Evolutionary conservation across 1,139 yeast species (phyloP), one percentile per base, ranked within the genome.

Genomic region (Kodamaea plutei): DNA sequence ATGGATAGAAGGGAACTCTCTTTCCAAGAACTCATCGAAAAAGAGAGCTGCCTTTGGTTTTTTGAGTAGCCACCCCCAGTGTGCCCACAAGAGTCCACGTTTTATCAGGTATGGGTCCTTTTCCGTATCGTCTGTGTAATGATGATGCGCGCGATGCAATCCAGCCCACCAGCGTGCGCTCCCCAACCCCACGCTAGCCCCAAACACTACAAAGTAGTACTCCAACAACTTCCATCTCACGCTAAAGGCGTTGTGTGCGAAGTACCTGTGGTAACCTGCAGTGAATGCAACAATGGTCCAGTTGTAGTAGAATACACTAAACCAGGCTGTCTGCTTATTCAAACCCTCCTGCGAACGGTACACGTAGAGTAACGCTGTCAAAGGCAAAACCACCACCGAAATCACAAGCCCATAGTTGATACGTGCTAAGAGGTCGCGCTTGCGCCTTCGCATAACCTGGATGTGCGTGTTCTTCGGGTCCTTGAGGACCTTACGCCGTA

Each of bases 111-210:
- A 80, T 0, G 89, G 88, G 48, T 81, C 88, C 27, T 65, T 60
- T 35, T 79, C 84, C 0, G 83, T 75, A 41, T 79, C 84, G 41
- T 67, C 83, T 46, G 65, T 76, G 38, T 51, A 76, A 34, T 79
- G 71, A 47, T 81, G 88, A 50, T 81, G 88, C 0, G 84, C 84
- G 32, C 84, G 55, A 52, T 81, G 89, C 21, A 78, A 58, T 0
- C 77, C 59, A 2, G 79, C 78, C 83, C 85, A 80, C 61, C 74
- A 67, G 35, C 73, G 60, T 2, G 75, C 71, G 1, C 80, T 64
- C 0, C 87, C 85, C 8, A 81, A 49, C 0, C 88, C 87, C 10
- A 73, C 64, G 38, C 81, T 70, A 11, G 77, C 60, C 2, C 84
- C 83, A 32, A 79, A 56, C 0, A 76, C 45, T 1, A 76, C 73